Base-by-base conservation (phyloP, 805 yeast genomes). In the Teunomyces cretensis region DNA sequence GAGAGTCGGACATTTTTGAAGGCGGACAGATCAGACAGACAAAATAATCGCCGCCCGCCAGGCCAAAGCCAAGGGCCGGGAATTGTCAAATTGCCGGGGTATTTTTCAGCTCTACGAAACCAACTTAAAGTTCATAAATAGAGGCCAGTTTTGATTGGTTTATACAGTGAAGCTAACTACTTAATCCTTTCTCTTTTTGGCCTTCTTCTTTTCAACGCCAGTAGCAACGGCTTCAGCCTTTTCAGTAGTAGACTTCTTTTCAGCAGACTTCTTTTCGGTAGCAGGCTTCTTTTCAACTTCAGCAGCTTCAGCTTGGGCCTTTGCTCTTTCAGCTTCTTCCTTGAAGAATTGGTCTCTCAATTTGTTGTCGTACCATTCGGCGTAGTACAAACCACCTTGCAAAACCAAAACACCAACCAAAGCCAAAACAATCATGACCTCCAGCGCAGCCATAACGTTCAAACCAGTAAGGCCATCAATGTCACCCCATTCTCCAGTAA, bases 321-420 rank as follows among this genome's bases (percentile, higher is more conserved):
- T 47, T 6, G 47, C 52, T n/a, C 44, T 51, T 19, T 41, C 53
- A 38, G 43, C 53, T 12, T 62, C 67, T 42, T 67, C 66, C 45
- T 55, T 49, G 46, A 51, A 58, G 44, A 70, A 72, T 40, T 68
- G 68, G 27, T 43, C 53, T 51, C 61, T 67, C 46, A 68, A 53
- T 48, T 61, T 58, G 31, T 48, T 49, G 54, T 72, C 76, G 45
- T 82, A 86, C 78, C 81, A 76, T 56, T 79, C 80, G 26, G 96
- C 96, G 68, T 86, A 92, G 79, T 86, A 88, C 58, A 92, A 77
- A 30, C 97, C 97, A 43, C 80, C 83, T 70, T 94, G 98, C 54
- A 94, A 76, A 8, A 87, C 74, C 35, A 90, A 67, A n/a, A 90
- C 86, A 52, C 97, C 97, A 16, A 80, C 60, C 42, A 91, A 70